Evolutionary conservation across 768 basidiomycete genomes (phyloP).

Genomic region (Candolleomyces efflorescens): DNA sequence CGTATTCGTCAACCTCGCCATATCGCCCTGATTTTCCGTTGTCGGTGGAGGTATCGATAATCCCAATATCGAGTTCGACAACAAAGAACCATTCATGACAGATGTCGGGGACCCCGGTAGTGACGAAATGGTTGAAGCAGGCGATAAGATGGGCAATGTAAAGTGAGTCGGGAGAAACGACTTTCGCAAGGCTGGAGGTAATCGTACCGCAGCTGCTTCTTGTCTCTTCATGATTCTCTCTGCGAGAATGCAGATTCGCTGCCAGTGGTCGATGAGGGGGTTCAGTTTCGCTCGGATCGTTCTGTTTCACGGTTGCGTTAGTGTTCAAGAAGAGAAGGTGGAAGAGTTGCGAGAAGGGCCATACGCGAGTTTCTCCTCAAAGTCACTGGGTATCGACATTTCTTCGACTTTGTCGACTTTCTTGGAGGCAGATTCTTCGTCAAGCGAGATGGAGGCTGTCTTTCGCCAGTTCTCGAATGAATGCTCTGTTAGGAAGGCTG

Average conservation of each 20-base stretch:
- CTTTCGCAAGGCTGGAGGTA: conserved; percentile 57
- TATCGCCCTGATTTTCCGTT: conserved; percentile 62
- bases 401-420: conserved; percentile 80
- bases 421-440: conserved; percentile 84
- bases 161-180: conserved; percentile 69
- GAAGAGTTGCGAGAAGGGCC: conserved; percentile 13
- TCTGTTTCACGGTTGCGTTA: conserved; percentile 35
- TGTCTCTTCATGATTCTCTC: conserved; percentile 89
- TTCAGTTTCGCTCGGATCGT: conserved; percentile 72
- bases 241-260: conserved; percentile 78
- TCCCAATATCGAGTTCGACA: conserved; percentile 26
- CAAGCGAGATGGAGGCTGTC: conserved; percentile 65
- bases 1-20: conserved; percentile 79
- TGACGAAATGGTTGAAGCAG: conserved; percentile 29
- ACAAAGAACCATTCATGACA: conserved; percentile 26
- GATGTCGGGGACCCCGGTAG: conserved; percentile 28
- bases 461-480: conserved; percentile 90
- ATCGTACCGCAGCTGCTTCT: conserved; percentile 89
- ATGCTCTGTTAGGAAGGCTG: conserved; percentile 76
- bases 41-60: conserved; percentile 16
- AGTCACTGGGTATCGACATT: conserved; percentile 88
- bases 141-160: conserved; percentile 49
- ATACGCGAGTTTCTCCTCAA: conserved; percentile 85
- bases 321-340: conserved; percentile 5
- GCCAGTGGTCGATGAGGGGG: conserved; percentile 85